Evolutionary conservation across 371 early-diverging fungal species (phyloP).

Genomic region (Dinochytrium kinnereticum): DNA sequence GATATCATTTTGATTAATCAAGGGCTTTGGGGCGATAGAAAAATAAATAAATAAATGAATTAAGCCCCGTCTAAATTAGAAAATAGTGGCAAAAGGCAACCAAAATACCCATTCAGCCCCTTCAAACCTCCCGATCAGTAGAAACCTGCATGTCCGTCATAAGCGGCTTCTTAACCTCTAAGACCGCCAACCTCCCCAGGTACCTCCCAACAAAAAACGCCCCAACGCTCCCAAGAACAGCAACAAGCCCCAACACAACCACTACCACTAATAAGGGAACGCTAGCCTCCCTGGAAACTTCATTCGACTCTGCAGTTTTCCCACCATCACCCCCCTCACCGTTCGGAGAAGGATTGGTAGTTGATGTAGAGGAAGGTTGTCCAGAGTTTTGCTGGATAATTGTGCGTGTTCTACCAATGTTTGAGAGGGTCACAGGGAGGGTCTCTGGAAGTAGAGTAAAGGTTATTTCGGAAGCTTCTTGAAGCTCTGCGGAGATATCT

Average conservation of each 20-base stretch:
- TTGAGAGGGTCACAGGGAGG: neutral
- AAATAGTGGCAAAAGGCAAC: too few species aligned
- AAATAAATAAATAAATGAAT: too few species aligned
- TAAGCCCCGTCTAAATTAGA: too few species aligned
- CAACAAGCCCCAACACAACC: neutral
- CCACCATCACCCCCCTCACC: neutral
- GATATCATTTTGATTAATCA: too few species aligned
- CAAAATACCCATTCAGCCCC: too few species aligned
- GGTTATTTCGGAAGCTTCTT: neutral
- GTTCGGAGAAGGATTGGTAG: neutral
- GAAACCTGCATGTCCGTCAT: neutral
- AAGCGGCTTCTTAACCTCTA: neutral
- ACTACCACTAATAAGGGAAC: too few species aligned
- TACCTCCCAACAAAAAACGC: neutral
- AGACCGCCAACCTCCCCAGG: neutral
- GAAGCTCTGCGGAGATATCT: neutral
- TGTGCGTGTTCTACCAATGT: neutral
- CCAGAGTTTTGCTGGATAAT: neutral
- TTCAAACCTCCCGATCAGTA: neutral
- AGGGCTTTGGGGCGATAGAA: too few species aligned
- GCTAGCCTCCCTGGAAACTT: too few species aligned
- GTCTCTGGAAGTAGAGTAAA: neutral
- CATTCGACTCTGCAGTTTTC: too few species aligned
- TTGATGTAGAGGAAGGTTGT: neutral
- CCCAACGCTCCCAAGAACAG: neutral